Evolutionary conservation across 257 asterid species (phyloP), one percentile per base, ranked within the genome.

Genomic region (Sherardia arvensis): DNA sequence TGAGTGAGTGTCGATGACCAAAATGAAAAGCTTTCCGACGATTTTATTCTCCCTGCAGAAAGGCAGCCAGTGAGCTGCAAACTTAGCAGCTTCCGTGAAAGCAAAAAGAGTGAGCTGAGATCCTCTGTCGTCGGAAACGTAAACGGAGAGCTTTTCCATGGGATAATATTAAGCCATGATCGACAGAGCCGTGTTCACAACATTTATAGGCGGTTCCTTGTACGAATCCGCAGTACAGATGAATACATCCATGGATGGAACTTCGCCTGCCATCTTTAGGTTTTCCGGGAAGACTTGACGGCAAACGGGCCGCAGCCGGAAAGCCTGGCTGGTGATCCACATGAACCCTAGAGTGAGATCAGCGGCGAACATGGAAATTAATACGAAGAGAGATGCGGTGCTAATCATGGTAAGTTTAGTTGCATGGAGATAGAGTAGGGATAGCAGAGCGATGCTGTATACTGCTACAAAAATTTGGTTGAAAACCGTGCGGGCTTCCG

Each of bases 121-220:
- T n/a, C n/a, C n/a, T n/a, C n/a, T n/a, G n/a, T n/a, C n/a, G n/a
- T n/a, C n/a, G n/a, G n/a, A n/a, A n/a, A n/a, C n/a, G n/a, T n/a
- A n/a, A n/a, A n/a, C n/a, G n/a, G n/a, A n/a, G n/a, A n/a, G n/a
- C n/a, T n/a, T n/a, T n/a, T n/a, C n/a, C n/a, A n/a, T n/a, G n/a
- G n/a, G 96, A 64, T 85, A 86, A 66, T 86, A 91, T 59, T 84
- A 81, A 1, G 87, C 88, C 92, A 88, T 77, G 59, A 69, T 84
- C 18, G 96, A 84, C 18, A 88, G 69, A 67, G 72, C 90, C 1
- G 95, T 86, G 67, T 80, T 84, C 8, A 84, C 87, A 61, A 83
- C 87, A 15, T 17, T 64, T 12, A 76, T 1, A 27, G 96, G 95
- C 7, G 95, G 96, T 65, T 88, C 96, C 69, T 80, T 82, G n/a